Percentiles rank a stretch among this genome's conserved stretches.
Conservation (phyloP, 768 basidiomycete genomes). For the Termitomyces sp. region DNA sequence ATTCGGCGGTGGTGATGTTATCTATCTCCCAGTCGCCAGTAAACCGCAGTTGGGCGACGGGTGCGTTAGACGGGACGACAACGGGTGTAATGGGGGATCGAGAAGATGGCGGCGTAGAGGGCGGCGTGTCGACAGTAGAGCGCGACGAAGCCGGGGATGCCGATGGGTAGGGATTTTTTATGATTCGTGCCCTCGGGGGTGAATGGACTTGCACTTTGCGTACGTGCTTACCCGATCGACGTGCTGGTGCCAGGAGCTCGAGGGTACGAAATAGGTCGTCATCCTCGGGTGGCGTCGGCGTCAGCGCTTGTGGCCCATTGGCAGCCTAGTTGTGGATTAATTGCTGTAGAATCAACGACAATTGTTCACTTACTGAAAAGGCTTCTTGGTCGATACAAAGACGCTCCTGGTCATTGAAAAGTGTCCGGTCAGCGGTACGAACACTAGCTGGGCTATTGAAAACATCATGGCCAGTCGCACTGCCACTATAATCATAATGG, state of each 20-base stretch:
- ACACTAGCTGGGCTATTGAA: neutral
- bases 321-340: neutral
- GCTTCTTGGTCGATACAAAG: neutral
- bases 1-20: slow-evolving; percentile 1
- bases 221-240: neutral
- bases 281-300: neutral
- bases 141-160: neutral
- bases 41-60: neutral
- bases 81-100: neutral
- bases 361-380: neutral
- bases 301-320: too few relatives aligned
- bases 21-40: slow-evolving; percentile 15
- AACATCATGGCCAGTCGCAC: neutral
- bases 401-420: neutral
- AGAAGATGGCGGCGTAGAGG: neutral
- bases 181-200: neutral
- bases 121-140: neutral
- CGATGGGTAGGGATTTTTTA: neutral
- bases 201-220: neutral
- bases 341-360: neutral
- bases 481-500: neutral
- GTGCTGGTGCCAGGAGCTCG: neutral
- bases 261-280: neutral
- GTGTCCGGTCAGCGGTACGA: neutral
- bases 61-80: neutral